Percentiles rank a stretch among this genome's conserved stretches.
phyloP scores from a whole-genome alignment of 106 monocot genomes.

The Phalaenopsis equestris region DNA sequence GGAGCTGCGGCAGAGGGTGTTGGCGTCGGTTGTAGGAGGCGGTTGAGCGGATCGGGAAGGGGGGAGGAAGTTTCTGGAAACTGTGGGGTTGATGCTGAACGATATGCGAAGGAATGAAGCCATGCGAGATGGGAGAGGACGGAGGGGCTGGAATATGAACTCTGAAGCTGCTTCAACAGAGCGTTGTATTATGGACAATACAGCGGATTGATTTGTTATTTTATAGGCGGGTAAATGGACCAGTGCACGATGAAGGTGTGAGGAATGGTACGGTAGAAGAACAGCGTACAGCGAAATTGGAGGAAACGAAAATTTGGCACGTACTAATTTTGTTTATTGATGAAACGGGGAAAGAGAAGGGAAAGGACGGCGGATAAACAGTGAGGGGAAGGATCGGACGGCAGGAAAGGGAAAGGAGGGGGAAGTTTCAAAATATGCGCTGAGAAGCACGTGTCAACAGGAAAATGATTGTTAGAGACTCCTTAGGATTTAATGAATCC shows the following conservation, averaged over 20 bases:
- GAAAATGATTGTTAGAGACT: too few species aligned
- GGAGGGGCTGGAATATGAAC: background rate
- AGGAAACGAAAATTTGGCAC: background rate
- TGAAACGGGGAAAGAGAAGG: background rate
- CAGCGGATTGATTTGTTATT: background rate
- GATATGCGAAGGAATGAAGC: background rate
- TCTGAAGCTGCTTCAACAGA: background rate
- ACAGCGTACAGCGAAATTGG: slow-evolving; percentile 3
- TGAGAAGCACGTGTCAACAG: too few species aligned
- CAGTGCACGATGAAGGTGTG: background rate
- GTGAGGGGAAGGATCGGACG: background rate
- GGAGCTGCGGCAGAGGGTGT: background rate
- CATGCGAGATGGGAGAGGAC: background rate
- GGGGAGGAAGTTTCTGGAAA: background rate
- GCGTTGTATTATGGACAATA: background rate
- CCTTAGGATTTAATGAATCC: too few species aligned
- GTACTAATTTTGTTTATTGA: background rate
- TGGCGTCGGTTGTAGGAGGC: background rate
- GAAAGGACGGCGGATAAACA: background rate
- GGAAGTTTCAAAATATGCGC: too few species aligned
- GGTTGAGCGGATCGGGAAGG: background rate
- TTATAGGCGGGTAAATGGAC: background rate
- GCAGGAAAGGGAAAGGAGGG: too few species aligned
- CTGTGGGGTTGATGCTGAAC: background rate
- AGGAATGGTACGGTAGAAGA: background rate